These are phyloP conservation scores for Auricularia sp. DNA, from an alignment of 768 basidiomycete genomes.

Conservation along the genomic window DNA sequence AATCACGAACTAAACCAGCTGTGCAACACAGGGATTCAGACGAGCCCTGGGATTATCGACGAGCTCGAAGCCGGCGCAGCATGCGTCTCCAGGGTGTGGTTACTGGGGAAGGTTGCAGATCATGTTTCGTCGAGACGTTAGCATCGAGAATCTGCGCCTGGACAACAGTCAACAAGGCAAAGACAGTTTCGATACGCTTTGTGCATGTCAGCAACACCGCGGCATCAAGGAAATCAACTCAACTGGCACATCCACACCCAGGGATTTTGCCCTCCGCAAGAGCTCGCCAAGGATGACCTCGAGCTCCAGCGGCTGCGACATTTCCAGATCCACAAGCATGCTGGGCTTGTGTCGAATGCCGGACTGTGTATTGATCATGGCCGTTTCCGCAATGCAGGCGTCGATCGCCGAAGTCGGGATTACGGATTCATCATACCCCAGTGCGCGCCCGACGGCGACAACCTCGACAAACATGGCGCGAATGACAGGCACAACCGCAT, in stretches of 20 bases:
- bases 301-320: conserved; percentile 51
- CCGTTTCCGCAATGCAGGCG: conserved; percentile 30
- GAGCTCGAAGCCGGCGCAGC: too few relatives aligned
- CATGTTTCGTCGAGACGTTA: background rate
- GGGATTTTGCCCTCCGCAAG: conserved; percentile 36
- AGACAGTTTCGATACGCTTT: conserved; percentile 59
- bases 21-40: too few relatives aligned
- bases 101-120: too few relatives aligned
- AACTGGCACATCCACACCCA: conserved; percentile 40
- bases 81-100: too few relatives aligned
- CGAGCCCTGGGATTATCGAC: too few relatives aligned
- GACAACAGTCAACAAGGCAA: conserved; percentile 46
- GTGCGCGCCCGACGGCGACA: conserved; percentile 30
- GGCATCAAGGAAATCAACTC: conserved; percentile 16
- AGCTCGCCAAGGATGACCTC: conserved; percentile 58
- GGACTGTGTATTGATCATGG: conserved; percentile 29
- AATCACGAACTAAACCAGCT: too few relatives aligned
- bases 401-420: conserved; percentile 37
- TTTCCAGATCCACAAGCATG: conserved; percentile 51
- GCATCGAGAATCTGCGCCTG: conserved; percentile 46
- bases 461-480: conserved; percentile 38
- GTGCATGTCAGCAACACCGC: background rate
- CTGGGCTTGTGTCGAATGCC: conserved; percentile 43
- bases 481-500: conserved; percentile 39
- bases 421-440: conserved; percentile 41